Conservation (phyloP, 2,329 filamentous ascomycete genomes). For the Beauveria brongniartii region DNA sequence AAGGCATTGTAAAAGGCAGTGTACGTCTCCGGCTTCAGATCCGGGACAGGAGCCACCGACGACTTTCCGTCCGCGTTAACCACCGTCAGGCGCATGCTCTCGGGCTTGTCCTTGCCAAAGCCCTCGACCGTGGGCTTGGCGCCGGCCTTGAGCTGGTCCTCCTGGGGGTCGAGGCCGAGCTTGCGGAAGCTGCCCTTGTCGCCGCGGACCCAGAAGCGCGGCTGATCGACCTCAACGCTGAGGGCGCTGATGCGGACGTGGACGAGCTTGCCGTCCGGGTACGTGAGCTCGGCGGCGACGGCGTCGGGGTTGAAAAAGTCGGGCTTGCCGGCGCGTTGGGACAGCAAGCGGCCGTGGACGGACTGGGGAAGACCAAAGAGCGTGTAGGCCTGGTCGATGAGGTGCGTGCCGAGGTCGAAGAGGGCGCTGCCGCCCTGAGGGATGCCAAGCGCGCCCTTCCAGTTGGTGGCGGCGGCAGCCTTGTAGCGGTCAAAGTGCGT, state of each 20-base stretch:
- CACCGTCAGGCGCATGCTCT: conserved; percentile 51
- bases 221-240: conserved; percentile 60
- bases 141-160: conserved; percentile 62
- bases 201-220: conserved; percentile 70
- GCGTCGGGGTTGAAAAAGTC: conserved; percentile 47
- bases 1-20: conserved; percentile 55
- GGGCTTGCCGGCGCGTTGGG: conserved; percentile 44
- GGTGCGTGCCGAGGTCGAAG: conserved; percentile 68
- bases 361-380: conserved; percentile 61
- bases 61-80: conserved; percentile 43
- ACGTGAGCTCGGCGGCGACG: conserved; percentile 58
- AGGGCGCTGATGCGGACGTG: conserved; percentile 62
- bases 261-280: conserved; percentile 54
- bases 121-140: conserved; percentile 49
- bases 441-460: conserved; percentile 58
- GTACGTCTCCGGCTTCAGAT: conserved; percentile 60
- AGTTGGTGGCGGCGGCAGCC: conserved; percentile 48
- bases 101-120: conserved; percentile 58
- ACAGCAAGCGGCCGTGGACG: conserved; percentile 61
- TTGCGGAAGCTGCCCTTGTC: conserved; percentile 70
- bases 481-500: conserved; percentile 74
- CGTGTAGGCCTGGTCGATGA: conserved; percentile 66
- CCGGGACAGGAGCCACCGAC: conserved; percentile 43
- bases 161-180: conserved; percentile 62
- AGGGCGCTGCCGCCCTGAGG: conserved; percentile 57